Evolutionary conservation across 306 rosid species (phyloP).

Genomic region (Medicago arabica): DNA sequence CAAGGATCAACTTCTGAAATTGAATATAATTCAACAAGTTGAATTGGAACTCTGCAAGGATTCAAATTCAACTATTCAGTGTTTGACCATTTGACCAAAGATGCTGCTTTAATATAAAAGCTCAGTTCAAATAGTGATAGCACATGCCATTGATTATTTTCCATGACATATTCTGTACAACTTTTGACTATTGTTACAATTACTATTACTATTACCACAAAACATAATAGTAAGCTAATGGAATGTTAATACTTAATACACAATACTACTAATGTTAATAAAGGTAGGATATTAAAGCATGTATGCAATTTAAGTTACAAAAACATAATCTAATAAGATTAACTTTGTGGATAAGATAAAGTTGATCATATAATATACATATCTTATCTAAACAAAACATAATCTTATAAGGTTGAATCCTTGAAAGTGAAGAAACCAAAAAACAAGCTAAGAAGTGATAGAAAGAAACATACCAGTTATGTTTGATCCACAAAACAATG

Average conservation of each 20-base stretch:
- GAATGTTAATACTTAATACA: too few species aligned
- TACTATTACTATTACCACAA: neutral
- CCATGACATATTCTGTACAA: neutral
- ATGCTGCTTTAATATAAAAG: constrained; percentile 17
- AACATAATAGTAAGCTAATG: neutral
- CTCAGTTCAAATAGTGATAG: neutral
- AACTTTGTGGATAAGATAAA: constrained; percentile 6
- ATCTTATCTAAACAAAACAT: neutral
- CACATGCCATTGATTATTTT: neutral
- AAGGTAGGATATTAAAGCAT: neutral
- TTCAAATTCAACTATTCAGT: neutral
- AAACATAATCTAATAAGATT: neutral
- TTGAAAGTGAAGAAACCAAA: neutral
- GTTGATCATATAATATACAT: neutral
- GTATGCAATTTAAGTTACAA: neutral
- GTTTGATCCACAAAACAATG: neutral
- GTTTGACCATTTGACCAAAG: constrained; percentile 5
- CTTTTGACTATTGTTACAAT: neutral
- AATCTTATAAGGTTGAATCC: neutral
- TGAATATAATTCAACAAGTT: constrained; percentile 21
- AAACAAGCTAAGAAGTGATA: constrained; percentile 1
- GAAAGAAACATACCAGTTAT: constrained; percentile 8
- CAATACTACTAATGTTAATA: neutral
- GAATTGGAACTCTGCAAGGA: neutral
- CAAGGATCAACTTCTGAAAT: constrained; percentile 25